Conservation (phyloP, 768 basidiomycete species). For the Inosperma sp. region DNA sequence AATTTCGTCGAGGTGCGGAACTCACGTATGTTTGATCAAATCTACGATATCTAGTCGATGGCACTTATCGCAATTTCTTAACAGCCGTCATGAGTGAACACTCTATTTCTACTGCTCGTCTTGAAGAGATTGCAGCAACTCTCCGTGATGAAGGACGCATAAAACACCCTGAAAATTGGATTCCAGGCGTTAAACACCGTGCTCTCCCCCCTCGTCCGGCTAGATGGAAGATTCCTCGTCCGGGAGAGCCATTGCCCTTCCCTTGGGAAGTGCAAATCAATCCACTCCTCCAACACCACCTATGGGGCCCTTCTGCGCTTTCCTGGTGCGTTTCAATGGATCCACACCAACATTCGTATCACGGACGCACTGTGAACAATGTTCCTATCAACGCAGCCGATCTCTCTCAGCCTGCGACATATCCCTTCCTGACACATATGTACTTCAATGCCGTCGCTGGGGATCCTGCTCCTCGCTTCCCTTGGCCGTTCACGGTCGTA, state of each 20-base stretch:
- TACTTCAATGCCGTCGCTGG: conserved; percentile 50
- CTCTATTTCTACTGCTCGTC: conserved; percentile 19
- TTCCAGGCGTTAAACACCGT: conserved; percentile 43
- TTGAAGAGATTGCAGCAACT: conserved; percentile 31
- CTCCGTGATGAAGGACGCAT: conserved; percentile 29
- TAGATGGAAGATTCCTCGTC: conserved; percentile 41
- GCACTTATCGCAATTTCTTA: no score
- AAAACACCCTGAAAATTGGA: conserved; percentile 44
- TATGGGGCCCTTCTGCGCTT: conserved; percentile 38
- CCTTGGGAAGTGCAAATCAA: conserved; percentile 53
- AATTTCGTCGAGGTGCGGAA: conserved; percentile 39
- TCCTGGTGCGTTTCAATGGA: conserved; percentile 44
- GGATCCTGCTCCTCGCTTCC: conserved; percentile 43
- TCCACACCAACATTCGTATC: conserved; percentile 21
- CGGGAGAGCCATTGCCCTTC: conserved; percentile 37
- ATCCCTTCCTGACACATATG: conserved; percentile 54
- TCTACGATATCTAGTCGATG: background rate
- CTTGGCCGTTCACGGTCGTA: conserved; percentile 52
- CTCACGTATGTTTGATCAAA: conserved; percentile 32
- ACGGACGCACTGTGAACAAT: conserved; percentile 26
- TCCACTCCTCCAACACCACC: conserved; percentile 47
- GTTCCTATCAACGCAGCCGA: conserved; percentile 35
- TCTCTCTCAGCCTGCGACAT: conserved; percentile 58
- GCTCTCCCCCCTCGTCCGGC: conserved; percentile 47
- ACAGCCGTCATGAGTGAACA: conserved; percentile 18